A percentile compares a stretch with the other conserved stretches of the same genome.
Conservation (phyloP, 371 early-diverging fungal species). For the Lichtheimia ornata region DNA sequence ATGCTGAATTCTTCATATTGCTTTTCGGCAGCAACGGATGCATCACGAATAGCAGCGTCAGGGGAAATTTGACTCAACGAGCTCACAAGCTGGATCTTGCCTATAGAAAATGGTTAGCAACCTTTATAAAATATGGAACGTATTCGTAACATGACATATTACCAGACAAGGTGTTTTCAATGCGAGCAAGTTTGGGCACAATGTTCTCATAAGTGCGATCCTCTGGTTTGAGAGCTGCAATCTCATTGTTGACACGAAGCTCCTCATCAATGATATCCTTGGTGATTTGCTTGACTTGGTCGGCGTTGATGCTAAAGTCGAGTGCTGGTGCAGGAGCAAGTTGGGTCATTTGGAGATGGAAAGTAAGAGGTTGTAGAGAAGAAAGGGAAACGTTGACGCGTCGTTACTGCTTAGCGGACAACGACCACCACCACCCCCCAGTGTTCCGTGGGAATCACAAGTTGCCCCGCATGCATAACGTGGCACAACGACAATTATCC, state of each 20-base stretch:
- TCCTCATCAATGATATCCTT: constrained; percentile 40
- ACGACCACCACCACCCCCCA: too few species aligned
- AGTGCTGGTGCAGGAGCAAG: constrained; percentile 47
- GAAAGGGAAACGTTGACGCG: constrained; percentile 1
- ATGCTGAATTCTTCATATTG: constrained; percentile 71
- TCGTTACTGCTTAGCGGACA: not conserved
- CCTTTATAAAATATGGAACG: not conserved
- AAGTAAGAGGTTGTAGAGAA: constrained; percentile 4
- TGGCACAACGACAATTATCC: too few species aligned
- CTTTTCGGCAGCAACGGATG: constrained; percentile 65
- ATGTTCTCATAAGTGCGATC: constrained; percentile 65
- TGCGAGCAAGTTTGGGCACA: constrained; percentile 52
- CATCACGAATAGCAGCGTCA: constrained; percentile 72
- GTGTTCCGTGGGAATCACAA: too few species aligned
- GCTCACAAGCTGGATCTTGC: constrained; percentile 49
- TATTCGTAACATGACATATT: not conserved
- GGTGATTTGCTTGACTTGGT: constrained; percentile 35
- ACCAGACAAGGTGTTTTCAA: constrained; percentile 53
- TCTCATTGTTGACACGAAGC: constrained; percentile 41
- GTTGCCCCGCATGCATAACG: too few species aligned
- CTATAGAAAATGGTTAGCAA: constrained; percentile 13
- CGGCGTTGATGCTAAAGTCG: constrained; percentile 43
- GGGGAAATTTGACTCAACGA: constrained; percentile 71
- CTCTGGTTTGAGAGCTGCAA: constrained; percentile 52
- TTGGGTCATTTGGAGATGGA: constrained; percentile 22